phyloP scores from a whole-genome alignment of 2,329 filamentous ascomycete species.

The Waltergamsia citrina region DNA sequence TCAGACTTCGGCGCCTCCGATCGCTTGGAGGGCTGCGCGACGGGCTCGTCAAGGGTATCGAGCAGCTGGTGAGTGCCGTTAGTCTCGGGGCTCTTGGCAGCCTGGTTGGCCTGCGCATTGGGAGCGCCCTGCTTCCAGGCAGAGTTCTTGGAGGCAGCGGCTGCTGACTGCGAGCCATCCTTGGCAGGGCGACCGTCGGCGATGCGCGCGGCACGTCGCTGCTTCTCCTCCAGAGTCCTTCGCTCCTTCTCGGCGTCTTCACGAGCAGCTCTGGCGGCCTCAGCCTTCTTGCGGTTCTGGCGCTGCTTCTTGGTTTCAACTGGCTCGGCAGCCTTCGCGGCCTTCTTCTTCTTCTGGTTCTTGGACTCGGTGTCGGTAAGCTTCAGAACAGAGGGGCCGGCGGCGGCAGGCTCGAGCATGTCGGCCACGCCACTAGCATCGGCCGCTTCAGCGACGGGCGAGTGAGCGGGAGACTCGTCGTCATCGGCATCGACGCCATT shows the following conservation, averaged over 20 bases:
- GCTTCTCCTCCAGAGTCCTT: constrained; percentile 68
- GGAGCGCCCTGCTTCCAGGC: constrained; percentile 30
- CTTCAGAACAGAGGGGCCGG: constrained; percentile 67
- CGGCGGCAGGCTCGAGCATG: constrained; percentile 71
- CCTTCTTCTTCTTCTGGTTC: constrained; percentile 50
- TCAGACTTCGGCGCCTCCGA: constrained; percentile 14
- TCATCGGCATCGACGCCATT: constrained; percentile 69
- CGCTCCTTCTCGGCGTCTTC: constrained; percentile 74
- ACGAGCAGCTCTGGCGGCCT: constrained; percentile 64
- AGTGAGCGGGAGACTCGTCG: constrained; percentile 58
- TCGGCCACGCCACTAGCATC: constrained; percentile 58
- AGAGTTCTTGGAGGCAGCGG: constrained; percentile 24
- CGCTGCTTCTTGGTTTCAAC: constrained; percentile 90
- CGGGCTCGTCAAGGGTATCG: constrained; percentile 43
- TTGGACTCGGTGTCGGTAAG: constrained; percentile 59
- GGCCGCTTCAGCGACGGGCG: not conserved
- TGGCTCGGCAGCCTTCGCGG: constrained; percentile 52
- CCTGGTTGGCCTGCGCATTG: constrained; percentile 19
- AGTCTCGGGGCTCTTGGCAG: constrained; percentile 13
- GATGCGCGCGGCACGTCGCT: constrained; percentile 72
- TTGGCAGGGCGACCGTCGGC: constrained; percentile 75
- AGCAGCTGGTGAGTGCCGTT: constrained; percentile 37
- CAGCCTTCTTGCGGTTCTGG: constrained; percentile 83
- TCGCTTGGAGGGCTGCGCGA: constrained; percentile 21
- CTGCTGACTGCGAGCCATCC: constrained; percentile 58